Conservation (phyloP, 148 eudicot genomes). For the Tetragonia tetragonoides region DNA sequence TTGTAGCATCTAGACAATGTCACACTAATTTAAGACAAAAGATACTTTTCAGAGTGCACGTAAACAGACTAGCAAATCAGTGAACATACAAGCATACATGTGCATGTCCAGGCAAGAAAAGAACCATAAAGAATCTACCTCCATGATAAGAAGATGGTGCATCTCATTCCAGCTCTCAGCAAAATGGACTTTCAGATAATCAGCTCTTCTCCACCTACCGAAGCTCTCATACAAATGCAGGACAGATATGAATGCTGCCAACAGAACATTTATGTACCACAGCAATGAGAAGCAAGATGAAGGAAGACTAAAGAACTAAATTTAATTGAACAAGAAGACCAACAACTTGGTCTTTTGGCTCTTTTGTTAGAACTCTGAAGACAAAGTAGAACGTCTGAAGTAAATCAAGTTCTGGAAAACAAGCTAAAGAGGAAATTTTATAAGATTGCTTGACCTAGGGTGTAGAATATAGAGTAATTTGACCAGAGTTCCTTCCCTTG, state of each 20-base stretch:
- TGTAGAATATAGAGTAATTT: too few species aligned
- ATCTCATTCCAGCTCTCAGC: constrained; percentile 99
- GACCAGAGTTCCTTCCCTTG: too few species aligned
- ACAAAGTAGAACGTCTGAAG: background rate
- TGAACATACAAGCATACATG: background rate
- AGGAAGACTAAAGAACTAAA: background rate
- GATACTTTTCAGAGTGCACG: background rate
- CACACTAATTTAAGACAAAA: too few species aligned
- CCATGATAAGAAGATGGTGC: constrained; percentile 99
- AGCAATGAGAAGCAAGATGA: constrained; percentile 3
- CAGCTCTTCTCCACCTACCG: constrained; percentile 99
- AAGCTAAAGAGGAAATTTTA: background rate
- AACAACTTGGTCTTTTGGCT: background rate
- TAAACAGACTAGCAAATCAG: background rate
- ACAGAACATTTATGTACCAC: constrained; percentile 5
- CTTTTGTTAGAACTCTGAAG: background rate
- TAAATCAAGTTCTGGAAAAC: background rate
- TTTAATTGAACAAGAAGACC: background rate
- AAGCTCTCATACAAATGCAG: constrained; percentile 93
- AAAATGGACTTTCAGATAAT: constrained; percentile 96
- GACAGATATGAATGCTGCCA: constrained; percentile 90
- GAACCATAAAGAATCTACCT: constrained; percentile 44
- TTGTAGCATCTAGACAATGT: too few species aligned
- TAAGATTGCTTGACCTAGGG: background rate
- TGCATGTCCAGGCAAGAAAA: background rate